These are phyloP conservation scores for Cylindrotheca closterium DNA, from an alignment of 108 stramenopile species.

Conservation along the genomic window DNA sequence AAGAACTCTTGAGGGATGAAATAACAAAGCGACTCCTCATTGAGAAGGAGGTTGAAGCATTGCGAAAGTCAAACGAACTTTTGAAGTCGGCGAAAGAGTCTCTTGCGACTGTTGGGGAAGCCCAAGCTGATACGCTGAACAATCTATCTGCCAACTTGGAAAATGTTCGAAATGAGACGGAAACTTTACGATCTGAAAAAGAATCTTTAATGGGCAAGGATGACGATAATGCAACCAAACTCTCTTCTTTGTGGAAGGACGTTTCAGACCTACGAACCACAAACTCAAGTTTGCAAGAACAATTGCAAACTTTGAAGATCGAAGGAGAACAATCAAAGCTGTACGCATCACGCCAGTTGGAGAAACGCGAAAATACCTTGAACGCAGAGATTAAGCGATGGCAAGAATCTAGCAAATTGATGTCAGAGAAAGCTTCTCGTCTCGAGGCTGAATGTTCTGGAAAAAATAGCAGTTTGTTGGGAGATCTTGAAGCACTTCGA, in stretches of 20 bases:
- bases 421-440: slow-evolving; percentile 9
- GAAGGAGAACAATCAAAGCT: background rate
- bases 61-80: slow-evolving; percentile 18
- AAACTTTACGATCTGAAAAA: background rate
- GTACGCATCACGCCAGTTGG: background rate
- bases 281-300: slow-evolving; percentile 3
- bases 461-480: slow-evolving; percentile 12
- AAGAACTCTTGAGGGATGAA: slow-evolving; percentile 57
- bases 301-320: slow-evolving; percentile 5
- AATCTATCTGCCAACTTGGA: background rate
- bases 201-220: background rate
- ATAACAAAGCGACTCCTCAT: slow-evolving; percentile 65
- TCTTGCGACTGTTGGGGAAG: slow-evolving; percentile 5
- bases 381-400: slow-evolving; percentile 16
- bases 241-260: slow-evolving; percentile 2
- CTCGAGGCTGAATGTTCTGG: slow-evolving; percentile 26
- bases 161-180: background rate
- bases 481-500: slow-evolving; percentile 13
- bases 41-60: slow-evolving; percentile 49
- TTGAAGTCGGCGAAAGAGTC: slow-evolving; percentile 15
- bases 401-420: slow-evolving; percentile 16
- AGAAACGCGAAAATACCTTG: slow-evolving; percentile 13
- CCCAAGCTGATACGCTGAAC: slow-evolving; percentile 15
- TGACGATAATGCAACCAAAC: background rate
- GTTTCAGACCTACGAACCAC: background rate